These are phyloP conservation scores for Pseudogymnoascus sp. DNA, from an alignment of 2,329 filamentous ascomycete species.

Conservation along the genomic window DNA sequence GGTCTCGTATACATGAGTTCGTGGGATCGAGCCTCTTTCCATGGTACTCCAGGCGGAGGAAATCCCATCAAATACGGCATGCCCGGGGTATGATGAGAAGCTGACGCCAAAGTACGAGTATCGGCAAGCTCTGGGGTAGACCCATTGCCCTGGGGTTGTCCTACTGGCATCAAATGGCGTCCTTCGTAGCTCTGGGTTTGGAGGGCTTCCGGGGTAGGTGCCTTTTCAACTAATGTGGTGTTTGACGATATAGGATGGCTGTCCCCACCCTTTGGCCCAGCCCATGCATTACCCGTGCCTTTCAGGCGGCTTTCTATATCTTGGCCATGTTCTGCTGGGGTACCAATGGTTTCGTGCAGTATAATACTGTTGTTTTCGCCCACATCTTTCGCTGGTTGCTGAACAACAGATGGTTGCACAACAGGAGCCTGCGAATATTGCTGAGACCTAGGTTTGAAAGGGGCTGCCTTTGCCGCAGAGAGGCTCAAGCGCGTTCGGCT, in stretches of 20 bases:
- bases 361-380: not conserved
- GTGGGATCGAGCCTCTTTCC: constrained; percentile 33
- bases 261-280: not conserved
- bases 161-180: not conserved
- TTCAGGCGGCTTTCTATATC: constrained; percentile 4
- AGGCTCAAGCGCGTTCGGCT: constrained; percentile 24
- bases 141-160: not conserved
- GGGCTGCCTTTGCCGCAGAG: constrained; percentile 27
- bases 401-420: not conserved
- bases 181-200: not conserved
- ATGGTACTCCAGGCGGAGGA: not conserved
- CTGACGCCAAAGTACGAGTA: not conserved
- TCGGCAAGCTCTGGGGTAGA: not conserved
- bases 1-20: constrained; percentile 48
- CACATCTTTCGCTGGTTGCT: not conserved
- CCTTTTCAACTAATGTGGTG: not conserved
- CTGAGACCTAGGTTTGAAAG: constrained; percentile 24
- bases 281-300: not conserved
- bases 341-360: not conserved
- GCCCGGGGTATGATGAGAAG: not conserved
- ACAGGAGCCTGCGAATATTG: not conserved
- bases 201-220: not conserved
- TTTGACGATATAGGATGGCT: not conserved
- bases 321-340: not conserved
- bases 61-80: constrained; percentile 9